These are phyloP conservation scores for Turritis glabra DNA, from an alignment of 345 rosid genomes.

Conservation along the genomic window DNA sequence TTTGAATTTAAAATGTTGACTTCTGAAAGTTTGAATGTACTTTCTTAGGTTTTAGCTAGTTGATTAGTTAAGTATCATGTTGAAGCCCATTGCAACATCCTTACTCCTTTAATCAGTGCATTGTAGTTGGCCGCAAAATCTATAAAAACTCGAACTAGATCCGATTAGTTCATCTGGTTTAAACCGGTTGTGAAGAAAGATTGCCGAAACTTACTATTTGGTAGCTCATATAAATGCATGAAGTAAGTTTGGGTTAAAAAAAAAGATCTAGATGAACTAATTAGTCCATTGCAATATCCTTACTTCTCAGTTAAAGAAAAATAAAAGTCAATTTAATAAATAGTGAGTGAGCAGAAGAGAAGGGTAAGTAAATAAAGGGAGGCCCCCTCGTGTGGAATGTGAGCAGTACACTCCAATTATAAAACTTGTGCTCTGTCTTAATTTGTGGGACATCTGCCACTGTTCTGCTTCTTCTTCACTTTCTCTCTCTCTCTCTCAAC, in stretches of 20 bases:
- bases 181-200: background rate
- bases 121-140: background rate
- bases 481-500: slow-evolving; percentile 29
- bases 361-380: slow-evolving; percentile 15
- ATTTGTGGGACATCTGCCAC: slow-evolving; percentile 41
- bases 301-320: background rate
- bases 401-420: slow-evolving; percentile 43
- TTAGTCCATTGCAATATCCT: slow-evolving; percentile 1
- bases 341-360: slow-evolving; percentile 14
- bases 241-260: background rate
- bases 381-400: slow-evolving; percentile 44
- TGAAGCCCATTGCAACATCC: background rate
- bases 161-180: too few relatives aligned
- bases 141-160: too few relatives aligned
- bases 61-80: background rate
- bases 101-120: background rate
- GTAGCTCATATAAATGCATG: background rate
- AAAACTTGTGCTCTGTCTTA: slow-evolving; percentile 40
- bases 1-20: background rate
- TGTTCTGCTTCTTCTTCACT: slow-evolving; percentile 37
- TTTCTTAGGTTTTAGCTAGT: background rate
- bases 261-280: background rate
- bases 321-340: background rate
- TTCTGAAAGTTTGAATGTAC: background rate
- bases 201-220: background rate